Base-by-base conservation (phyloP, 345 rosid species). In the Syzygium grande region DNA sequence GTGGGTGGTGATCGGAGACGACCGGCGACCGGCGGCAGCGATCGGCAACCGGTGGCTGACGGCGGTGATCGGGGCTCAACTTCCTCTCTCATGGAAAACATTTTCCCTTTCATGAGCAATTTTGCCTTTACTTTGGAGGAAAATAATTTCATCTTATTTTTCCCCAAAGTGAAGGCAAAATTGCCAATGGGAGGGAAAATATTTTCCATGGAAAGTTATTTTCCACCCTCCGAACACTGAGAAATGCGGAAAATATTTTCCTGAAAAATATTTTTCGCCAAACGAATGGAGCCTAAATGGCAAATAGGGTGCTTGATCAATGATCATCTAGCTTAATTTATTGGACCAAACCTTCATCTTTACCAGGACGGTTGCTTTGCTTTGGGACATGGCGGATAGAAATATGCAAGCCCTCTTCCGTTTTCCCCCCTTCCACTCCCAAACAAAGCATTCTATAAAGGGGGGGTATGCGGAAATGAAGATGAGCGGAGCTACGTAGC, bases 81-180 rank as follows among this genome's bases (percentile, higher is more conserved):
- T 2, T 2, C 38, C 2, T 2, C 38, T 2, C 2, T 3, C 38
- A 3, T n/a, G n/a, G n/a, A n/a, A n/a, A n/a, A n/a, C n/a, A n/a
- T n/a, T n/a, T n/a, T n/a, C n/a, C n/a, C n/a, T n/a, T n/a, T n/a
- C n/a, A 3, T 3, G 38, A 34, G 2, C 38, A 34, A 34, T 3
- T 34, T 34, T 3, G 2, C 3, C 38, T 34, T 3, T 3, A 2
- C 2, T 3, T 2, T 2, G 3, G 3, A 2, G 3, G 3, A 34
- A 3, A 34, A 3, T 2, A 34, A 34, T n/a, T n/a, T n/a, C n/a
- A n/a, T n/a, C 2, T 34, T 3, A 34, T 34, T 34, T 34, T 34
- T 3, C 3, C 38, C 38, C 38, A 34, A 34, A 34, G 38, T 34
- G 38, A 34, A 34, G 38, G 38, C 38, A 34, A 34, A 34, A 34